Evolutionary conservation across 2,329 filamentous ascomycete genomes (phyloP).

Genomic region (Cryphonectria carpinicola): DNA sequence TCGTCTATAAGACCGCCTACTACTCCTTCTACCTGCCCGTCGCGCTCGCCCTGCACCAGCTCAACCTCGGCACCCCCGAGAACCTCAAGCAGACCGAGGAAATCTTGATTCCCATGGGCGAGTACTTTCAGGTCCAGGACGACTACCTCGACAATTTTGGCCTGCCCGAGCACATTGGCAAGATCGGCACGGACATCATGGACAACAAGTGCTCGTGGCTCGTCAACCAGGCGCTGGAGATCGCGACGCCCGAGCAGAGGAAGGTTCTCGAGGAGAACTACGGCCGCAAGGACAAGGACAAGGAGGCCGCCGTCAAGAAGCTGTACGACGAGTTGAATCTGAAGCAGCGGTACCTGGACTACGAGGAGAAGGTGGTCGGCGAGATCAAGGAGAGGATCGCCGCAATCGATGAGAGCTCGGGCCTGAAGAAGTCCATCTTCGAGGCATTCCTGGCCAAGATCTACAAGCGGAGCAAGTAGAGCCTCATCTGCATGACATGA

Average conservation of each 20-base stretch:
- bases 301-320: slow-evolving; percentile 85
- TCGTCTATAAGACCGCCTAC: slow-evolving; percentile 99
- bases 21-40: slow-evolving; percentile 99
- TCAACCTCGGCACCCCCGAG: slow-evolving; percentile 80
- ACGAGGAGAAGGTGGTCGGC: slow-evolving; percentile 84
- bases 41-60: slow-evolving; percentile 83
- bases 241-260: slow-evolving; percentile 82
- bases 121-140: slow-evolving; percentile 99
- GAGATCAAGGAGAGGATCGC: slow-evolving; percentile 78
- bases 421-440: slow-evolving; percentile 89
- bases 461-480: slow-evolving; percentile 94
- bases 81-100: slow-evolving; percentile 89
- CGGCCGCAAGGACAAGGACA: slow-evolving; percentile 82
- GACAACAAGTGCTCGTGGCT: slow-evolving; percentile 99
- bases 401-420: slow-evolving; percentile 80
- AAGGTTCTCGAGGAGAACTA: slow-evolving; percentile 90
- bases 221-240: slow-evolving; percentile 87
- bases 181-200: slow-evolving; percentile 98
- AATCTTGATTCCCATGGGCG: slow-evolving; percentile 94
- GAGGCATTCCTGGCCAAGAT: slow-evolving; percentile 93
- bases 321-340: slow-evolving; percentile 86
- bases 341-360: slow-evolving; percentile 81
- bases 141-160: slow-evolving; percentile 99
- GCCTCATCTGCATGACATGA: not conserved
- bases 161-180: slow-evolving; percentile 88